A percentile compares a stretch with the other conserved stretches of the same genome.
Conservation (phyloP, 192 early-diverging fungal species). For the Dimargaris cristalligena region DNA sequence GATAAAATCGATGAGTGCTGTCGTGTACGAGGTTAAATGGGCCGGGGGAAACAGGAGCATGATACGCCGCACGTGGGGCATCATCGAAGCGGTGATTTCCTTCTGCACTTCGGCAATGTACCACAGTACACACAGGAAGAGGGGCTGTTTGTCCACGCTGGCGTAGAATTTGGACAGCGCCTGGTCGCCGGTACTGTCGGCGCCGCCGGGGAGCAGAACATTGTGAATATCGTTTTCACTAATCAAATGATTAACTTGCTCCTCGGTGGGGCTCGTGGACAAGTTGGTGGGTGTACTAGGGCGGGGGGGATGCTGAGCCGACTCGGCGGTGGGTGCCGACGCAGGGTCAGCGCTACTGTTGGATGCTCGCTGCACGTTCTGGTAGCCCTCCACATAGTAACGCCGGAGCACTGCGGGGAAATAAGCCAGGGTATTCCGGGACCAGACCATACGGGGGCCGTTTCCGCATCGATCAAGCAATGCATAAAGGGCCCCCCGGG, state of each 20-base stretch:
- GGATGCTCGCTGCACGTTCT: neutral
- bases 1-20: constrained; percentile 48
- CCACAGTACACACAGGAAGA: constrained; percentile 54
- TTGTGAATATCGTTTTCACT: constrained; percentile 14
- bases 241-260: constrained; percentile 4
- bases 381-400: constrained; percentile 25
- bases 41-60: constrained; percentile 50
- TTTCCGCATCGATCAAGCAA: neutral
- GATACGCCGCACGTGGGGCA: constrained; percentile 37
- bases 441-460: constrained; percentile 28
- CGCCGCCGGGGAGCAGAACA: constrained; percentile 13
- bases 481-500: neutral
- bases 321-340: neutral
- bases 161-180: constrained; percentile 36
- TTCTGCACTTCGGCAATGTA: constrained; percentile 26
- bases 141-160: constrained; percentile 36
- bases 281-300: neutral
- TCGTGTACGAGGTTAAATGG: constrained; percentile 48
- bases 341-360: neutral
- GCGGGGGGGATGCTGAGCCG: neutral
- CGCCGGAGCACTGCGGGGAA: constrained; percentile 32
- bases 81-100: constrained; percentile 15
- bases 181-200: constrained; percentile 15
- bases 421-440: constrained; percentile 27
- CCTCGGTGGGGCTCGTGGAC: constrained; percentile 8